These are phyloP conservation scores for Metarhizium robertsii DNA, from an alignment of 2,329 filamentous ascomycete genomes.

Conservation along the genomic window DNA sequence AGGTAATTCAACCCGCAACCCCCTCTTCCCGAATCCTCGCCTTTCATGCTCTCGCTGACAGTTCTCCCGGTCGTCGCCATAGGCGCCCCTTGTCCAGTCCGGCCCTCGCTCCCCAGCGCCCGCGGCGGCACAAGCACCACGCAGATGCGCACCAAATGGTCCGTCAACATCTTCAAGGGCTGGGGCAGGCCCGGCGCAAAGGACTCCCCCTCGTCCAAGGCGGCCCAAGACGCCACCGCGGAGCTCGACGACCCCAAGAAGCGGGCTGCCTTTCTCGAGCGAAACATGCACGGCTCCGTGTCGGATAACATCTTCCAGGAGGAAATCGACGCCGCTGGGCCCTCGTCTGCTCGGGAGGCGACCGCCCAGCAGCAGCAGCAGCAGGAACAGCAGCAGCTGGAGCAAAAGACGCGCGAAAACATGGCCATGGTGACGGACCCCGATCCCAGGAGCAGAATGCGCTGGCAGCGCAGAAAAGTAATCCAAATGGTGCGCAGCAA, in stretches of 20 bases:
- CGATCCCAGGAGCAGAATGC: conserved; percentile 57
- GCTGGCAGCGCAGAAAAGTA: conserved; percentile 79
- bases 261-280: conserved; percentile 30
- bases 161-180: conserved; percentile 29
- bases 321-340: conserved; percentile 32
- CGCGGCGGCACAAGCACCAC: conserved; percentile 9
- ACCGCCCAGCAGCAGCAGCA: conserved; percentile 4
- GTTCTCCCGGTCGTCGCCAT: background rate
- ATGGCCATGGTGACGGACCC: conserved; percentile 65
- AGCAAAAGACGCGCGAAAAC: conserved; percentile 34
- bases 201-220: conserved; percentile 20
- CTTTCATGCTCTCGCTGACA: background rate
- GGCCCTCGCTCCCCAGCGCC: conserved; percentile 8
- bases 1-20: conserved; percentile 34
- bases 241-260: conserved; percentile 34
- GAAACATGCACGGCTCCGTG: conserved; percentile 30
- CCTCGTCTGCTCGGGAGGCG: conserved; percentile 9
- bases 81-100: conserved; percentile 6
- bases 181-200: conserved; percentile 22
- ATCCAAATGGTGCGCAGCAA: conserved; percentile 63
- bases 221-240: conserved; percentile 13
- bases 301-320: conserved; percentile 57
- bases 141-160: conserved; percentile 33
- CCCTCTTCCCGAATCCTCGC: background rate
- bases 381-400: conserved; percentile 12